Percentiles rank a stretch among this genome's conserved stretches.
These are phyloP conservation scores for Citropsis articulata DNA, from an alignment of 345 rosid genomes.

Conservation along the genomic window DNA sequence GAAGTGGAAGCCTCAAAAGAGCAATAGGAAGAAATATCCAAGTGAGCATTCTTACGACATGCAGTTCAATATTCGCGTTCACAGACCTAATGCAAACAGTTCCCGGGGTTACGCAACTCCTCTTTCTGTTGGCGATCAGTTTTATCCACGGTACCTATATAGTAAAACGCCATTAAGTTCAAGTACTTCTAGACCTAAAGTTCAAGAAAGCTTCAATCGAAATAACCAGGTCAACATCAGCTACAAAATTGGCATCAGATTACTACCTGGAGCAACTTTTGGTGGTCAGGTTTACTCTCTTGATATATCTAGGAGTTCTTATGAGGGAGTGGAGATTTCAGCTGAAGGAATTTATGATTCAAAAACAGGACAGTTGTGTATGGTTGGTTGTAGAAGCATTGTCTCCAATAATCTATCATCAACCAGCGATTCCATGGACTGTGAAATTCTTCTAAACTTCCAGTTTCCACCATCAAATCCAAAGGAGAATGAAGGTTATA, in stretches of 20 bases:
- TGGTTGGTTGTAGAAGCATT: conserved; percentile 48
- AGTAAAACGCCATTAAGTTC: neutral
- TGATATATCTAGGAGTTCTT: neutral
- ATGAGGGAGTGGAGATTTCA: conserved; percentile 22
- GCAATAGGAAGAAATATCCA: conserved; percentile 27
- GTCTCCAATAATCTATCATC: neutral
- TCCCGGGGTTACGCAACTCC: conserved; percentile 38
- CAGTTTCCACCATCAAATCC: conserved; percentile 41
- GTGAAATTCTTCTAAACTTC: conserved; percentile 32
- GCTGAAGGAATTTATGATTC: conserved; percentile 52
- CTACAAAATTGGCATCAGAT: conserved; percentile 31
- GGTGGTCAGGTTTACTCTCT: neutral
- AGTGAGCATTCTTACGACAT: conserved; percentile 33
- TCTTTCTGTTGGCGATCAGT: conserved; percentile 33
- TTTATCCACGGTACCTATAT: conserved; percentile 9
- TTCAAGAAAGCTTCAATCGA: neutral
- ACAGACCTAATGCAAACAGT: conserved; percentile 12
- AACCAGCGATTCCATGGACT: conserved; percentile 25
- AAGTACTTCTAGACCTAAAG: neutral
- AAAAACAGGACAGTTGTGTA: conserved; percentile 38
- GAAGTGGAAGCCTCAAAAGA: conserved; percentile 6
- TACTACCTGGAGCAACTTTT: neutral
- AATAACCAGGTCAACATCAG: conserved; percentile 29
- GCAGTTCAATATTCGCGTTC: conserved; percentile 27
- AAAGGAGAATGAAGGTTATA: conserved; percentile 19